A percentile compares a stretch with the other conserved stretches of the same genome.
These are phyloP conservation scores for Hypoxylon sp. DNA, from an alignment of 2,329 filamentous ascomycete genomes.

Conservation along the genomic window DNA sequence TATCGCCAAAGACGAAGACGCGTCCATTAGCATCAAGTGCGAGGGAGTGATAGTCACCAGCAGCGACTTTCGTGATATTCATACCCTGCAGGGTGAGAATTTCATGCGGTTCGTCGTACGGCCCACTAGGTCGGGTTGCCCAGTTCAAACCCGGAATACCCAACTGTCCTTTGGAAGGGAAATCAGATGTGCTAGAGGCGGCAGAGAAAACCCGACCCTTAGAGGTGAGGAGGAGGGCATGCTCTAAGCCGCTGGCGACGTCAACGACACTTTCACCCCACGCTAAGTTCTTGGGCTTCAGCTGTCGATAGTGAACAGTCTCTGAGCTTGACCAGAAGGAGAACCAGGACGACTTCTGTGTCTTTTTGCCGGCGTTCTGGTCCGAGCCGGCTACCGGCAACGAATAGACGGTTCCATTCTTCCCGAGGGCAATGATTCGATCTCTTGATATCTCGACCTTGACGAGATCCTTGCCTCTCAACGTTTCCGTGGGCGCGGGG, in stretches of 20 bases:
- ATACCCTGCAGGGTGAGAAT: constrained; percentile 75
- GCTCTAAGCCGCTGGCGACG: constrained; percentile 81
- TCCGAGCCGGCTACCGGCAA: constrained; percentile 79
- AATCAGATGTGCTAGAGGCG: constrained; percentile 80
- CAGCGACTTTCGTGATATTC: constrained; percentile 76
- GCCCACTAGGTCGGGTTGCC: constrained; percentile 76
- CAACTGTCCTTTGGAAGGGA: constrained; percentile 84
- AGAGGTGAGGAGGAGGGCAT: constrained; percentile 84
- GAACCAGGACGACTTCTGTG: constrained; percentile 72
- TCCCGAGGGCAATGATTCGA: constrained; percentile 80
- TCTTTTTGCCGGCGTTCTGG: constrained; percentile 70
- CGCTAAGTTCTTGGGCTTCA: constrained; percentile 70
- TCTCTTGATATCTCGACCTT: constrained; percentile 82
- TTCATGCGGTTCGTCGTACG: constrained; percentile 85
- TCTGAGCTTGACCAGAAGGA: constrained; percentile 70
- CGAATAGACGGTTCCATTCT: constrained; percentile 82
- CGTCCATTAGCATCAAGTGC: constrained; percentile 78
- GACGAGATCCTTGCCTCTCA: constrained; percentile 81
- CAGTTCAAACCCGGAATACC: constrained; percentile 85
- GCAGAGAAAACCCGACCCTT: constrained; percentile 87
- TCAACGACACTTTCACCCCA: constrained; percentile 78
- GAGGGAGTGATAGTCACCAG: constrained; percentile 87
- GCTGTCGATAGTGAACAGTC: constrained; percentile 72
- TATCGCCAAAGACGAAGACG: constrained; percentile 90
- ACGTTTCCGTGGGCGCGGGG: constrained; percentile 71